Conservation (phyloP, 2,329 filamentous ascomycete species). For the Fusarium euwallaceae region DNA sequence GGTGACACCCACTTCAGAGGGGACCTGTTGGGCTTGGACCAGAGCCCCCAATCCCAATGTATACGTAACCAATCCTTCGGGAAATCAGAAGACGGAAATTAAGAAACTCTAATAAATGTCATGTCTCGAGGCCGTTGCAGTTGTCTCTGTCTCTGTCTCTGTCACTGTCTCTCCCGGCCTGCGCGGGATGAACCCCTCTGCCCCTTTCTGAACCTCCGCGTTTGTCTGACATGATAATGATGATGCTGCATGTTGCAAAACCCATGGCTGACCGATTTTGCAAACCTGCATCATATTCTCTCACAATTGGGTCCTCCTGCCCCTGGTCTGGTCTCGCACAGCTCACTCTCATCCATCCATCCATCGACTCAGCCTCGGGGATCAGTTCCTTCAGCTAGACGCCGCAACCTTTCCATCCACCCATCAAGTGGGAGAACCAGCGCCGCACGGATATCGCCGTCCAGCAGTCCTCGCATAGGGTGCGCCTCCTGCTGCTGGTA, state of each 20-base stretch:
- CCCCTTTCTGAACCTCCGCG: slow-evolving; percentile 9
- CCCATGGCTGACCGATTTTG: slow-evolving; percentile 23
- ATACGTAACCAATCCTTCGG: background rate
- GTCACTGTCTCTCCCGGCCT: background rate
- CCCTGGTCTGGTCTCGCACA: slow-evolving; percentile 23
- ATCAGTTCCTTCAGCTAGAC: slow-evolving; percentile 28
- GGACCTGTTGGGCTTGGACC: slow-evolving; percentile 18
- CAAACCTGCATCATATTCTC: slow-evolving; percentile 24
- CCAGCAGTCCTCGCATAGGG: slow-evolving; percentile 8
- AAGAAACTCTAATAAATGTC: background rate
- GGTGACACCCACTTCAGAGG: slow-evolving; percentile 21
- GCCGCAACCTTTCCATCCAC: slow-evolving; percentile 33
- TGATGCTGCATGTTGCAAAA: slow-evolving; percentile 21
- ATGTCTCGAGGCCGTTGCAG: background rate
- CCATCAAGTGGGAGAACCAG: slow-evolving; percentile 32
- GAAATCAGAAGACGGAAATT: background rate
- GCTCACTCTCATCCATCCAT: slow-evolving; percentile 36
- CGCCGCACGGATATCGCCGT: slow-evolving; percentile 30
- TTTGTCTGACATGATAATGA: slow-evolving; percentile 8
- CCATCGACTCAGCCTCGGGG: slow-evolving; percentile 26
- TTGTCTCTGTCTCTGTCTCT: background rate
- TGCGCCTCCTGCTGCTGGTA: slow-evolving; percentile 22
- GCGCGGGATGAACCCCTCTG: slow-evolving; percentile 4
- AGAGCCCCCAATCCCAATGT: background rate
- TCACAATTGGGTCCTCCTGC: slow-evolving; percentile 11